Conservation (phyloP, 768 basidiomycete species). For the Russula emetica region DNA sequence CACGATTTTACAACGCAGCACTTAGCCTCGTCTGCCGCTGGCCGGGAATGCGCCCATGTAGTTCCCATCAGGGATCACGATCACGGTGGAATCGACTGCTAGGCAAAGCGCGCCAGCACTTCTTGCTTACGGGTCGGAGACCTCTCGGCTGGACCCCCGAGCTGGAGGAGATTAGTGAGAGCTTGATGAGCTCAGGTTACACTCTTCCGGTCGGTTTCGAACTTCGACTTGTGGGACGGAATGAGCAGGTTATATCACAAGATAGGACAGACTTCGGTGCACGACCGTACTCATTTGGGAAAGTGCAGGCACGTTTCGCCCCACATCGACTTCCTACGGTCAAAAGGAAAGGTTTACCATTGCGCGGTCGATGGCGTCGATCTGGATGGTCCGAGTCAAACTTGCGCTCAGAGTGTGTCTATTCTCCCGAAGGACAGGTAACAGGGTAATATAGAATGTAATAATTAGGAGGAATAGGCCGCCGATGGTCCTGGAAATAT, state of each 20-base stretch:
- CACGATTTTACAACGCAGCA: constrained; percentile 64
- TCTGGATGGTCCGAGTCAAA: too few relatives aligned
- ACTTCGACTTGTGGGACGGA: constrained; percentile 20
- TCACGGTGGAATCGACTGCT: constrained; percentile 34
- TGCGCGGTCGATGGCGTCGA: too few relatives aligned
- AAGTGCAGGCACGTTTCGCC: too few relatives aligned
- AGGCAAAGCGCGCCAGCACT: constrained; percentile 26
- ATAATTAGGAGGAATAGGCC: too few relatives aligned
- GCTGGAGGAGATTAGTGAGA: constrained; percentile 19
- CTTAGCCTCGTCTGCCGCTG: constrained; percentile 39
- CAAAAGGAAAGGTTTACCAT: too few relatives aligned
- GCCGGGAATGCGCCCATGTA: constrained; percentile 24
- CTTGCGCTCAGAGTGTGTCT: too few relatives aligned
- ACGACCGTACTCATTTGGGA: too few relatives aligned
- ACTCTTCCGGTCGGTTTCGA: constrained; percentile 18
- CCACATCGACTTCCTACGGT: too few relatives aligned
- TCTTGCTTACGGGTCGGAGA: background rate
- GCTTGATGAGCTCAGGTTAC: constrained; percentile 16
- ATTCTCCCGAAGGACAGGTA: too few relatives aligned
- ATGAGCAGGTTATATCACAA: background rate
- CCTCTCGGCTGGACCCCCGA: constrained; percentile 17
- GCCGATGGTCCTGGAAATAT: too few relatives aligned
- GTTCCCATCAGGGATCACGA: constrained; percentile 28
- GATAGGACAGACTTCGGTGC: too few relatives aligned
- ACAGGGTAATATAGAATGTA: too few relatives aligned